Conservation (phyloP, 306 rosid genomes). For the Acacia crassicarpa region DNA sequence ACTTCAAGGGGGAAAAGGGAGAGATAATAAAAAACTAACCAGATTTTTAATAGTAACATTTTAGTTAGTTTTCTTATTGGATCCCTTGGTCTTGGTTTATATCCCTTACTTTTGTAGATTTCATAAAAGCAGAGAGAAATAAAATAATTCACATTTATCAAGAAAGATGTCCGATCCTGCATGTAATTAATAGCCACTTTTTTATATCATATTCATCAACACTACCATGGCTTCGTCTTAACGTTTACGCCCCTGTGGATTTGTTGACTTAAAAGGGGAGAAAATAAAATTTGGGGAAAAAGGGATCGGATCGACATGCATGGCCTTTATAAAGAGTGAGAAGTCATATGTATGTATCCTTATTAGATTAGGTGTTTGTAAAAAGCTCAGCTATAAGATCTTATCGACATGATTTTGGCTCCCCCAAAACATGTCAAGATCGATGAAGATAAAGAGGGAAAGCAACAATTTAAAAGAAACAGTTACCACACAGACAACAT, state of each 20-base stretch:
- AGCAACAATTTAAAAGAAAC: slow-evolving; percentile 11
- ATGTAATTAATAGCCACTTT: slow-evolving; percentile 64
- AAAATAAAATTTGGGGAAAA: slow-evolving; percentile 20
- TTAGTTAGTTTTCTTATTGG: slow-evolving; percentile 37
- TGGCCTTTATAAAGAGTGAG: slow-evolving; percentile 48
- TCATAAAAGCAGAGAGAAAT: not conserved
- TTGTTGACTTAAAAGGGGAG: slow-evolving; percentile 48
- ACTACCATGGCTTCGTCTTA: slow-evolving; percentile 31
- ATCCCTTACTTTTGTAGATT: not conserved
- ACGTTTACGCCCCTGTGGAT: slow-evolving; percentile 53
- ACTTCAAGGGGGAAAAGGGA: too few relatives aligned
- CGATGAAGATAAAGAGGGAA: slow-evolving; percentile 11
- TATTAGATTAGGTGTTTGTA: slow-evolving; percentile 58
- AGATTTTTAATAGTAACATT: not conserved
- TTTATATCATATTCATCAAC: not conserved
- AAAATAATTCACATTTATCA: not conserved
- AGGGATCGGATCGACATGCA: slow-evolving; percentile 39
- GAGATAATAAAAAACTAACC: not conserved
- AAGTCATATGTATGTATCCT: slow-evolving; percentile 45
- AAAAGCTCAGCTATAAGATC: slow-evolving; percentile 70
- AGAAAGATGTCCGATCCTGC: slow-evolving; percentile 21
- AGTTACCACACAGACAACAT: not conserved
- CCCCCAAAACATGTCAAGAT: slow-evolving; percentile 42
- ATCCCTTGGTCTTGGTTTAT: slow-evolving; percentile 37
- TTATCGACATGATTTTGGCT: slow-evolving; percentile 55